phyloP scores from a whole-genome alignment of 805 yeast species.

The Ogataea ramenticola region DNA sequence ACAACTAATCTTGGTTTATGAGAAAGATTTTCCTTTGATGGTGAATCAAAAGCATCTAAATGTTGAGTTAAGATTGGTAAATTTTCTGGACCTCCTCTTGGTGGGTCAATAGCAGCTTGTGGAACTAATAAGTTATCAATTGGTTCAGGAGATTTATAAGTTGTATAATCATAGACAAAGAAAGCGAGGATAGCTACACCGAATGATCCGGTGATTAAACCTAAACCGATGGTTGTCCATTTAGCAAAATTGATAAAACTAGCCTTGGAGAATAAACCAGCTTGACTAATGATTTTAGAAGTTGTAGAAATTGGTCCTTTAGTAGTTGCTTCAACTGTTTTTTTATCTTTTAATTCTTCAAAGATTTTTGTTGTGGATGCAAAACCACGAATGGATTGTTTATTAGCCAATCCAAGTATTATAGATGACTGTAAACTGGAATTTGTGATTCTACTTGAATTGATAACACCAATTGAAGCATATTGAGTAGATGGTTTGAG shows the following conservation, averaged over 20 bases:
- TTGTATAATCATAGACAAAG: constrained; percentile 59
- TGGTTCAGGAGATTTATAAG: constrained; percentile 40
- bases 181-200: constrained; percentile 37
- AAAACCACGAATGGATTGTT: neutral
- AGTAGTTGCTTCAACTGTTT: neutral
- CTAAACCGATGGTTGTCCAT: constrained; percentile 30
- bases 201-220: constrained; percentile 37
- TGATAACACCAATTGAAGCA: too few relatives aligned
- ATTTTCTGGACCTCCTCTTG: constrained; percentile 64
- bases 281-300: neutral
- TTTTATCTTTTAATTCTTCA: neutral
- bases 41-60: constrained; percentile 50
- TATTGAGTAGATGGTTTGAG: too few relatives aligned
- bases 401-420: neutral
- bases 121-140: constrained; percentile 43
- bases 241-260: constrained; percentile 26
- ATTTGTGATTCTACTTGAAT: too few relatives aligned
- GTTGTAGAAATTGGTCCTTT: neutral
- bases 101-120: constrained; percentile 45
- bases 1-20: constrained; percentile 52
- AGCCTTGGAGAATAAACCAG: neutral
- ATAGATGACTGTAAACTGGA: neutral
- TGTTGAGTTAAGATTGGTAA: constrained; percentile 51
- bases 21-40: constrained; percentile 34
- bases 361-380: neutral